A percentile compares a stretch with the other conserved stretches of the same genome.
phyloP scores from a whole-genome alignment of 208 protist genomes.

The Wallacemonas sp. region DNA sequence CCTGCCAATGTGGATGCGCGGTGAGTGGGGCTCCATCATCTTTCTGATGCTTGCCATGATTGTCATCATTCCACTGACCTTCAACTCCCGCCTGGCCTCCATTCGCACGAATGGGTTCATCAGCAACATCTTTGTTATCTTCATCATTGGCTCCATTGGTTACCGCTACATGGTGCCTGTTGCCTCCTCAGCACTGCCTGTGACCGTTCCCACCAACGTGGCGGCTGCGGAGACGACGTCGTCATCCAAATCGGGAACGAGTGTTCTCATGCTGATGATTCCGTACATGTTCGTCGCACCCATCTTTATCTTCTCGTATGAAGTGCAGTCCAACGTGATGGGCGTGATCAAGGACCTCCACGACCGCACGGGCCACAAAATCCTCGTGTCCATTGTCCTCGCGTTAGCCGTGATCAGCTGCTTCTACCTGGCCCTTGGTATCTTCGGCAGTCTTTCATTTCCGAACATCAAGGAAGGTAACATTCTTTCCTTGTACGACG shows the following conservation, averaged over 20 bases:
- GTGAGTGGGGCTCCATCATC: constrained; percentile 39
- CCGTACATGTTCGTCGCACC: constrained; percentile 71
- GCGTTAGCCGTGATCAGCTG: constrained; percentile 53
- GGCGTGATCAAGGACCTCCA: constrained; percentile 80
- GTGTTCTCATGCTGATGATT: constrained; percentile 19
- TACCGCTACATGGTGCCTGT: constrained; percentile 67
- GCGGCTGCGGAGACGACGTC: constrained; percentile 12
- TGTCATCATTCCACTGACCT: constrained; percentile 67
- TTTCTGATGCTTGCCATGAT: constrained; percentile 49
- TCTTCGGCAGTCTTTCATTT: constrained; percentile 71
- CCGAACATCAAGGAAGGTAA: constrained; percentile 59
- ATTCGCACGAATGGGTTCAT: constrained; percentile 75
- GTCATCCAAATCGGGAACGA: background rate
- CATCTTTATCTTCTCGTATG: constrained; percentile 83
- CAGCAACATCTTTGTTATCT: constrained; percentile 73
- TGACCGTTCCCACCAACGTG: background rate
- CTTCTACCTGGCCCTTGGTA: constrained; percentile 60
- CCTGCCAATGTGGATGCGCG: constrained; percentile 60
- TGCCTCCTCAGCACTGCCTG: background rate
- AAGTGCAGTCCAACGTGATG: constrained; percentile 86
- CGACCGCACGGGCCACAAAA: constrained; percentile 59
- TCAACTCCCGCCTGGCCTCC: constrained; percentile 78
- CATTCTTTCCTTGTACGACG: constrained; percentile 66
- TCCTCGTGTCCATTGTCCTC: constrained; percentile 65
- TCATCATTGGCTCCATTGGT: constrained; percentile 66